Evolutionary conservation across 169 alveolate genomes (phyloP), one percentile per base, ranked within the genome.

Genomic region (Plasmodium malariae): DNA sequence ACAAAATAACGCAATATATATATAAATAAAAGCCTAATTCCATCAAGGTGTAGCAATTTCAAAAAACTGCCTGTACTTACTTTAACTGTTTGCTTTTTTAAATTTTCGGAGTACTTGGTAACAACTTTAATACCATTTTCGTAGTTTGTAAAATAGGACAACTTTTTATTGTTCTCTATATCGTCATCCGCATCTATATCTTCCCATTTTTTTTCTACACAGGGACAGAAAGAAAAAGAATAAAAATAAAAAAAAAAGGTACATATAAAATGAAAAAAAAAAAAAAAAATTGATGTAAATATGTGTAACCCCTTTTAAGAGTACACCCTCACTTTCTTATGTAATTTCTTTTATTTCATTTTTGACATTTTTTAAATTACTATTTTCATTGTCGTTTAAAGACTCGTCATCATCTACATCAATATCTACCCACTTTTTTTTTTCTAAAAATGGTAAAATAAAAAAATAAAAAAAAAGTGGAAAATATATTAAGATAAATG

Each of bases 151-250:
- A 74, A 85, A 19, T 93, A 94, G 32, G 93, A 93, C 21, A 80
- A 69, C 34, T 92, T 85, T 24, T 90, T 87, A 37, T 94, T 94
- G 36, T 60, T 90, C 32, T 94, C 96, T 65, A 90, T 69, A 43
- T 94, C 96, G 36, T 94, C 96, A 69, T 94, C 96, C 51, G 94
- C 95, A 65, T 94, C 96, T 65, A 94, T 92, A 71, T 94, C 96
- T 30, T 94, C 96, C 96, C 96, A 94, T 72, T 94, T 94, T 48
- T 94, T 89, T 26, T 92, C 96, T 78, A 86, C n/a, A 60, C 14
- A 74, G 37, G 45, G 4, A 26, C 6, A 37, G 17, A 28, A 34
- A 51, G 54, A 51, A n/a, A 51, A 73, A 73, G 0, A 45, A 45
- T n/a, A n/a, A 72, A 0, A 30, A 37, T 43, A 24, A 62, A 30